Evolutionary conservation across 129 eudicot species (phyloP).

Genomic region (Centaurea solstitialis): DNA sequence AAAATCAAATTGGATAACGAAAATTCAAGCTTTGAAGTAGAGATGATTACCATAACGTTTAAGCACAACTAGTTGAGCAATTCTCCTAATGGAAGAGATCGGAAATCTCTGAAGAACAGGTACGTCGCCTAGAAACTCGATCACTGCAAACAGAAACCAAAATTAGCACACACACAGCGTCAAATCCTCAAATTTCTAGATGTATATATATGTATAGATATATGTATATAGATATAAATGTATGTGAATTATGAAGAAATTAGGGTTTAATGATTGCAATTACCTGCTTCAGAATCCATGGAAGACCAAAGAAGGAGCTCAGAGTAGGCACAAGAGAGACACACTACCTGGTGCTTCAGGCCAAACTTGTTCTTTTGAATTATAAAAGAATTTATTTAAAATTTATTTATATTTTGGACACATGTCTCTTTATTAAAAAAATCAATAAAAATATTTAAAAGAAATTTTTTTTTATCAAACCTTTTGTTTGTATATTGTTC

Average conservation of each 20-base stretch:
- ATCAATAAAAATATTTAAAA: too few species aligned
- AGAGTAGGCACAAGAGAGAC: not conserved
- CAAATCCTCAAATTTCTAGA: not conserved
- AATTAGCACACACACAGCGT: not conserved
- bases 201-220: too few species aligned
- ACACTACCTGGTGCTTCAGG: too few species aligned
- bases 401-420: too few species aligned
- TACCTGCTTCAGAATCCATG: conserved; percentile 28
- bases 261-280: conserved; percentile 1
- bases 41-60: conserved; percentile 39
- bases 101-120: conserved; percentile 64
- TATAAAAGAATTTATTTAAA: too few species aligned
- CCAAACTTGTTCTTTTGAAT: too few species aligned
- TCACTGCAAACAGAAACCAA: conserved; percentile 37
- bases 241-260: not conserved
- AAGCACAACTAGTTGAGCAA: conserved; percentile 39
- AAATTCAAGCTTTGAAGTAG: not conserved
- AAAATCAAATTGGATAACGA: not conserved
- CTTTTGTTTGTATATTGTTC: too few species aligned
- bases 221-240: not conserved
- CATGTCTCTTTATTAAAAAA: too few species aligned
- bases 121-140: conserved; percentile 52
- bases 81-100: conserved; percentile 42
- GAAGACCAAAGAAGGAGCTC: conserved; percentile 1
- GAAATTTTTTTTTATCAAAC: too few species aligned